A percentile compares a stretch with the other conserved stretches of the same genome.
Evolutionary conservation across 257 asterid species (phyloP).

Genomic region (Fraxinus cuspidata): DNA sequence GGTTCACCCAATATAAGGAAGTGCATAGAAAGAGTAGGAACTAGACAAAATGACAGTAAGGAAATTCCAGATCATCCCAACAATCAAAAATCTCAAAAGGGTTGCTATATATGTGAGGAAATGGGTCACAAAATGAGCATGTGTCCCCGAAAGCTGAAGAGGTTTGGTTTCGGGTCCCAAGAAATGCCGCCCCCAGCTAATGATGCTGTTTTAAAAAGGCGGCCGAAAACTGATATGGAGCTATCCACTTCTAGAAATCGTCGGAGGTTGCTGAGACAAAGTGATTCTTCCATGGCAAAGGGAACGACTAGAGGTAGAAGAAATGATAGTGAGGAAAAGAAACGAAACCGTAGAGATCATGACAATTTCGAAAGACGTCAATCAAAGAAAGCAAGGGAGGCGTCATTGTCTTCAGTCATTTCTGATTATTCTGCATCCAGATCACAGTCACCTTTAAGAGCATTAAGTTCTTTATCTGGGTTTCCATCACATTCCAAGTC

Average conservation of each 20-base stretch:
- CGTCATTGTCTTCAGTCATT: constrained; percentile 36
- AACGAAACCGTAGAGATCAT: constrained; percentile 31
- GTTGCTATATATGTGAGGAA: constrained; percentile 41
- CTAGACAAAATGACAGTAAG: constrained; percentile 9
- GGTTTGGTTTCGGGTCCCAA: constrained; percentile 20
- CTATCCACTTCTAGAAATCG: constrained; percentile 24
- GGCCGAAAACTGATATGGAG: constrained; percentile 25
- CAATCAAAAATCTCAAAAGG: constrained; percentile 14
- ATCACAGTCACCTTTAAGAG: constrained; percentile 34
- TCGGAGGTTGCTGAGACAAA: constrained; percentile 22
- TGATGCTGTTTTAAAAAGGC: constrained; percentile 23
- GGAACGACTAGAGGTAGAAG: constrained; percentile 22
- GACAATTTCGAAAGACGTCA: constrained; percentile 29
- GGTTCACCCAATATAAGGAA: constrained; percentile 25
- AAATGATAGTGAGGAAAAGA: constrained; percentile 35
- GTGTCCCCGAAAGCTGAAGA: constrained; percentile 33
- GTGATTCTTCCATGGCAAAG: constrained; percentile 32
- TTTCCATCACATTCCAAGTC: constrained; percentile 27
- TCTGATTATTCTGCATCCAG: constrained; percentile 46
- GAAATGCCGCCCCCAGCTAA: constrained; percentile 24
- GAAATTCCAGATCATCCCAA: neutral
- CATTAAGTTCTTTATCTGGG: constrained; percentile 19
- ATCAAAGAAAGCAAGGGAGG: constrained; percentile 36
- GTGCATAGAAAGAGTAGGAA: constrained; percentile 30
- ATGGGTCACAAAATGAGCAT: constrained; percentile 36